Evolutionary conservation across 495 filamentous ascomycete genomes (phyloP).

Genomic region (Daldinia bambusicola): DNA sequence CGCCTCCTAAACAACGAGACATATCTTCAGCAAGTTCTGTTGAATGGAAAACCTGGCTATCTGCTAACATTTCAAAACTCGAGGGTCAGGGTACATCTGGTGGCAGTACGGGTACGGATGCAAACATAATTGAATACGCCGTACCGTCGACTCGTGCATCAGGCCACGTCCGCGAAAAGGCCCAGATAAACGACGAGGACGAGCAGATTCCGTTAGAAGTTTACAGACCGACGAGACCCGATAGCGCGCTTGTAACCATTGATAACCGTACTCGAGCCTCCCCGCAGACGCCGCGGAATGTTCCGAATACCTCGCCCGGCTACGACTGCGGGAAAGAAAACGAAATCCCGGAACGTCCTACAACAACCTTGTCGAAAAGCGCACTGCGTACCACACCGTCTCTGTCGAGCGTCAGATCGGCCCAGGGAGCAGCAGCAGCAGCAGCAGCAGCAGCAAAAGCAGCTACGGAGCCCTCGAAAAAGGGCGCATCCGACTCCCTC

Average conservation of each 20-base stretch:
- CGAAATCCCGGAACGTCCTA: constrained; percentile 17
- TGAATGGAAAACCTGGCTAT: constrained; percentile 66
- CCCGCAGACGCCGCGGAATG: constrained; percentile 49
- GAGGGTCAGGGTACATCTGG: constrained; percentile 54
- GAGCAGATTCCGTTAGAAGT: constrained; percentile 40
- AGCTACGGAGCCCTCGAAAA: constrained; percentile 13
- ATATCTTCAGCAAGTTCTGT: constrained; percentile 57
- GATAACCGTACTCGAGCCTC: constrained; percentile 52
- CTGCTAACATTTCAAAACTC: constrained; percentile 61
- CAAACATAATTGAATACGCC: constrained; percentile 49
- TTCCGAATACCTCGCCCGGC: constrained; percentile 45
- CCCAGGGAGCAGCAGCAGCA: not conserved
- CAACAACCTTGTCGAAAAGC: not conserved
- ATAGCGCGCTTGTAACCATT: constrained; percentile 24
- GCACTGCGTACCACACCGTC: constrained; percentile 24
- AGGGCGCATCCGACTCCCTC: constrained; percentile 22
- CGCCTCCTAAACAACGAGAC: constrained; percentile 45
- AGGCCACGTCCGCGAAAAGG: constrained; percentile 68
- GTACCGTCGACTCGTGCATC: constrained; percentile 50
- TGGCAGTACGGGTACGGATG: constrained; percentile 15
- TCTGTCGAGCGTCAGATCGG: constrained; percentile 17
- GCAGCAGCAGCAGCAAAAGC: not conserved
- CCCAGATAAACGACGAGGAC: constrained; percentile 67
- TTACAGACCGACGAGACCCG: constrained; percentile 31
- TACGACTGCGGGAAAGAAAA: constrained; percentile 30